Evolutionary conservation across 352 stramenopile genomes (phyloP).

Genomic region (Phytophthora quininea): DNA sequence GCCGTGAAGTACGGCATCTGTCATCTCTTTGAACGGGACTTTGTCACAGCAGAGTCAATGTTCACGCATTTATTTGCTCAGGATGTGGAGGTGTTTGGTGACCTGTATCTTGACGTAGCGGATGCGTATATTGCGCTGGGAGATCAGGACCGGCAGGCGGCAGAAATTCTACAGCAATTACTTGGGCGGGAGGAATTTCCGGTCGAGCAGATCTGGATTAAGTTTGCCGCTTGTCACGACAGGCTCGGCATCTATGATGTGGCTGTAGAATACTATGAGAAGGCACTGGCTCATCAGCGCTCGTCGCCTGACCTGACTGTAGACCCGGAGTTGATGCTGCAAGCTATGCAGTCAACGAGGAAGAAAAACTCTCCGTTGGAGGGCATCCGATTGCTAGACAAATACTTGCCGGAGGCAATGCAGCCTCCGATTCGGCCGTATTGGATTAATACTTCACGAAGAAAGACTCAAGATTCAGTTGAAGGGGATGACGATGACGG

Average conservation of each 20-base stretch:
- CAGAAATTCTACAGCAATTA: constrained; percentile 71
- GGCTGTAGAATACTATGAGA: constrained; percentile 83
- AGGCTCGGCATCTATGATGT: constrained; percentile 65
- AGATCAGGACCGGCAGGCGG: constrained; percentile 68
- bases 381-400: constrained; percentile 62
- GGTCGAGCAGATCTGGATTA: constrained; percentile 83
- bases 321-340: constrained; percentile 67
- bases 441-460: constrained; percentile 64
- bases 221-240: constrained; percentile 79
- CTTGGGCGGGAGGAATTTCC: constrained; percentile 72
- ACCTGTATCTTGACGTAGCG: constrained; percentile 85
- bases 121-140: constrained; percentile 80
- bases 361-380: constrained; percentile 55
- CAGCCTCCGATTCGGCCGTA: constrained; percentile 81
- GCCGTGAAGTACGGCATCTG: constrained; percentile 89
- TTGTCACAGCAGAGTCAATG: constrained; percentile 77
- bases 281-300: constrained; percentile 62
- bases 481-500: constrained; percentile 9
- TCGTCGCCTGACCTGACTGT: constrained; percentile 54
- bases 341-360: constrained; percentile 69
- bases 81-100: constrained; percentile 84
- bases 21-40: constrained; percentile 79
- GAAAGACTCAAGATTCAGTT: constrained; percentile 26
- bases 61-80: constrained; percentile 86
- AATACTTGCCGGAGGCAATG: constrained; percentile 70